Evolutionary conservation across 2,329 filamentous ascomycete genomes (phyloP).

Genomic region (Alternaria metachromatica): DNA sequence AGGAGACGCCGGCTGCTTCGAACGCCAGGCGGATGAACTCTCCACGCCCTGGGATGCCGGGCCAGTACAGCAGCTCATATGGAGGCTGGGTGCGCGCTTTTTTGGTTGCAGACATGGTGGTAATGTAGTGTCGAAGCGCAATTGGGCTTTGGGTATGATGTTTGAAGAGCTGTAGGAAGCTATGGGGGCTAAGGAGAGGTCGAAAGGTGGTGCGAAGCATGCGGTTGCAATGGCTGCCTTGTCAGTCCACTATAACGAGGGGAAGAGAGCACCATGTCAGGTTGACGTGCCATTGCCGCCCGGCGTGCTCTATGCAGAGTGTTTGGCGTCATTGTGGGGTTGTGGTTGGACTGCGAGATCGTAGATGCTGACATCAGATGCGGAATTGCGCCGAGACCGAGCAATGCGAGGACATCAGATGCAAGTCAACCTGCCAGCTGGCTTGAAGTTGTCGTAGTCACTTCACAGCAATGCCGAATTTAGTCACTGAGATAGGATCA

Average conservation of each 20-base stretch:
- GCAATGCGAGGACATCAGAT: background rate
- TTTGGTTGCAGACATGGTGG: slow-evolving; percentile 32
- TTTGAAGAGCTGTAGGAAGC: background rate
- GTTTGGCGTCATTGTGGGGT: slow-evolving; percentile 27
- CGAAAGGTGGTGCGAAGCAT: slow-evolving; percentile 1
- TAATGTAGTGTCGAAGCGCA: background rate
- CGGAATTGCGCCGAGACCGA: slow-evolving; percentile 2
- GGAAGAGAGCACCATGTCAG: background rate
- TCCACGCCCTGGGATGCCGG: slow-evolving; percentile 72
- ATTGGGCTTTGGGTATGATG: background rate
- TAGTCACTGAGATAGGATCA: background rate
- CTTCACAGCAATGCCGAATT: background rate
- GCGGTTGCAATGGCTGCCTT: background rate
- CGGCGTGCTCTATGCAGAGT: background rate
- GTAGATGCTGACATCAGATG: background rate
- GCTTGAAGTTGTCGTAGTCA: background rate
- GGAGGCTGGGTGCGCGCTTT: slow-evolving; percentile 47
- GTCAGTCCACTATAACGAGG: background rate
- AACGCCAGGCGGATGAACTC: slow-evolving; percentile 76
- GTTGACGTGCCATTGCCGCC: background rate
- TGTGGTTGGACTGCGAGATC: background rate
- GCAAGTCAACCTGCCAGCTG: background rate
- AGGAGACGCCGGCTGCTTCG: slow-evolving; percentile 70
- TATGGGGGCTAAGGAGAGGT: background rate
- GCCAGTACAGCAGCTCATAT: slow-evolving; percentile 76